Evolutionary conservation across 768 basidiomycete species (phyloP).

Genomic region (Ramaria sp.): DNA sequence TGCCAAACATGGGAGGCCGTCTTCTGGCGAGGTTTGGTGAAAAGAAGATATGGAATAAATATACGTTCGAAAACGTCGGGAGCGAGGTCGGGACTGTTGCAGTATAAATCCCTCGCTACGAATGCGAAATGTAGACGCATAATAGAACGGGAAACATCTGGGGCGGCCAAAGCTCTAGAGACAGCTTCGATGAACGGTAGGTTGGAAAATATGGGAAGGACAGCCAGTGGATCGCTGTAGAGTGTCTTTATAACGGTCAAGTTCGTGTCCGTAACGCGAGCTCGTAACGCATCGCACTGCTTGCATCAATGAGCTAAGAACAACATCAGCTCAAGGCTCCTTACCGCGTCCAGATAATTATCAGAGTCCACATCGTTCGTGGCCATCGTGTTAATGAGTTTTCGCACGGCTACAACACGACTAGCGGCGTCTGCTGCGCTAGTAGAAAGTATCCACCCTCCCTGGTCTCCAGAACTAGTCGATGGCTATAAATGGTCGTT

Average conservation of each 20-base stretch:
- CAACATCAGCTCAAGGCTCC: conserved; percentile 10
- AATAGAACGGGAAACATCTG: conserved; percentile 39
- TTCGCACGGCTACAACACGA: conserved; percentile 48
- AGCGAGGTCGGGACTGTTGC: conserved; percentile 21
- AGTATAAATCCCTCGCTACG: conserved; percentile 35
- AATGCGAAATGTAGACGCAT: conserved; percentile 49
- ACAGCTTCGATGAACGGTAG: conserved; percentile 17
- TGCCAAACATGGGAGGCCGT: conserved; percentile 65
- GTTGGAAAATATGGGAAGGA: conserved; percentile 27
- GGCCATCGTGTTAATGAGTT: conserved; percentile 33
- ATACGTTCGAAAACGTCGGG: conserved; percentile 30
- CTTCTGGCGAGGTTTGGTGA: conserved; percentile 60
- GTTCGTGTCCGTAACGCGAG: conserved; percentile 58
- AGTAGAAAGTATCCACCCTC: conserved; percentile 13
- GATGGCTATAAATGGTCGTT: background rate
- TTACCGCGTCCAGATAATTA: conserved; percentile 31
- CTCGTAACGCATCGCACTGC: conserved; percentile 29
- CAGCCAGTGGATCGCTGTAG: conserved; percentile 39
- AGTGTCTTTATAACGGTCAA: conserved; percentile 51
- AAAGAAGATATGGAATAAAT: conserved; percentile 66
- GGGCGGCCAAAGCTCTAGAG: conserved; percentile 15
- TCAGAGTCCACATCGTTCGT: conserved; percentile 18
- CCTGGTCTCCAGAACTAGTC: background rate
- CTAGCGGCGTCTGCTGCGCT: conserved; percentile 42
- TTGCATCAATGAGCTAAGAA: conserved; percentile 5